These are phyloP conservation scores for Eurotiales sp. DNA, from an alignment of 2,329 filamentous ascomycete species.

Conservation along the genomic window DNA sequence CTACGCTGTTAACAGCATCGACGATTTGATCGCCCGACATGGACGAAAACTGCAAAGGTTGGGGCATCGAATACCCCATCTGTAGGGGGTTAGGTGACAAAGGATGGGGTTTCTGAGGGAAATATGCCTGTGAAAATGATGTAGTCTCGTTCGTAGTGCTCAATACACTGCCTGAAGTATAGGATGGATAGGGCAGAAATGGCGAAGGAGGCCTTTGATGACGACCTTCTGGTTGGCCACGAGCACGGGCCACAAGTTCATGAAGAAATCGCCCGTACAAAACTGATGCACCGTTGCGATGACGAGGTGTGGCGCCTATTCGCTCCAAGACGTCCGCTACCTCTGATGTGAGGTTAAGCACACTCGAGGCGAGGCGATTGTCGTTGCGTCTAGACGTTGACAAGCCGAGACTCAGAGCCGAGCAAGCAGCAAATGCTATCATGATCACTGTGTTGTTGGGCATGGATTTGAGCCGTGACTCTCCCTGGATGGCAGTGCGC, in stretches of 20 bases:
- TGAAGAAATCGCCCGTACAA: slow-evolving; percentile 56
- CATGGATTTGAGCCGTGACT: slow-evolving; percentile 67
- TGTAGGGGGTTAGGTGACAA: slow-evolving; percentile 26
- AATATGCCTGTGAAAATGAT: neutral
- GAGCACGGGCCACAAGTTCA: slow-evolving; percentile 42
- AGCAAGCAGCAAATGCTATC: slow-evolving; percentile 71
- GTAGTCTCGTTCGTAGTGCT: neutral
- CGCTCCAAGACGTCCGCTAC: slow-evolving; percentile 65
- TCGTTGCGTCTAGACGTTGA: slow-evolving; percentile 45
- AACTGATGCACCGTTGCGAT: slow-evolving; percentile 64
- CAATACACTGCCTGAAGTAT: neutral
- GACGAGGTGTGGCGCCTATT: slow-evolving; percentile 62
- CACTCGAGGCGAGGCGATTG: slow-evolving; percentile 54
- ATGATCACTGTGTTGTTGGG: slow-evolving; percentile 76
- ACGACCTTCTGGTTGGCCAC: neutral
- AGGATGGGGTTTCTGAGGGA: slow-evolving; percentile 6
- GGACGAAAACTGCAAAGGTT: slow-evolving; percentile 60
- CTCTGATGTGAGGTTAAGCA: slow-evolving; percentile 63
- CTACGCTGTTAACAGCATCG: slow-evolving; percentile 62
- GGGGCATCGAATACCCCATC: slow-evolving; percentile 39
- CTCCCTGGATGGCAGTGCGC: slow-evolving; percentile 68
- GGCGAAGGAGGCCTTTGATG: slow-evolving; percentile 8
- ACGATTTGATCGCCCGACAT: slow-evolving; percentile 69
- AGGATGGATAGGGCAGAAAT: neutral
- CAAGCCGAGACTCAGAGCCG: slow-evolving; percentile 61